Conservation (phyloP, 768 basidiomycete species). For the Panellus pusillus region DNA sequence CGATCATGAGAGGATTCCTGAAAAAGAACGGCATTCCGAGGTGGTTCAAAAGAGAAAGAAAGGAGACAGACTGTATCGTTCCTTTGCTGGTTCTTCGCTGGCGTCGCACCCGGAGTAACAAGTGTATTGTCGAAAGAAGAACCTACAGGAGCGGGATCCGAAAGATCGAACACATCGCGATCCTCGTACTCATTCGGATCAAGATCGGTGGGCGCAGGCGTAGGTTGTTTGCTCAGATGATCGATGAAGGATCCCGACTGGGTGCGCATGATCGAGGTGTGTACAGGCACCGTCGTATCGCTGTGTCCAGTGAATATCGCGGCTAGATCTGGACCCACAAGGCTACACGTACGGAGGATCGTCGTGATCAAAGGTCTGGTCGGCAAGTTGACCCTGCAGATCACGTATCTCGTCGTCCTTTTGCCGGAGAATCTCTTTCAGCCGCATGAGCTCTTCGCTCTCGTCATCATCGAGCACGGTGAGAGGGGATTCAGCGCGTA, state of each 20-base stretch:
- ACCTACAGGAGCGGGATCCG: background rate
- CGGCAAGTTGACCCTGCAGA: slow-evolving; percentile 27
- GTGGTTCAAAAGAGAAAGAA: background rate
- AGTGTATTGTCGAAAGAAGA: background rate
- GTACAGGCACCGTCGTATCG: slow-evolving; percentile 10
- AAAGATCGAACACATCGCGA: slow-evolving; percentile 13
- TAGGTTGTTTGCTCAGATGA: slow-evolving; percentile 47
- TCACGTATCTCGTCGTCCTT: slow-evolving; percentile 30
- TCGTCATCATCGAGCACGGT: slow-evolving; percentile 36
- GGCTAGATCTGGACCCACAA: background rate
- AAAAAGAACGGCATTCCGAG: background rate
- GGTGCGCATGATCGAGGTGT: slow-evolving; percentile 34
- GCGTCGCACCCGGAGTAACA: slow-evolving; percentile 17
- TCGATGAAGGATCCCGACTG: slow-evolving; percentile 51
- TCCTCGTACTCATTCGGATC: slow-evolving; percentile 23
- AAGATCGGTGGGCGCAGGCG: slow-evolving; percentile 45
- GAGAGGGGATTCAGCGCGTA: slow-evolving; percentile 30
- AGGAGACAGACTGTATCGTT: slow-evolving; percentile 4
- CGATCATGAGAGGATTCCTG: slow-evolving; percentile 19
- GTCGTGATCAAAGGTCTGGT: background rate
- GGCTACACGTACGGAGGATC: slow-evolving; percentile 8
- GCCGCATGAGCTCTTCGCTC: slow-evolving; percentile 25
- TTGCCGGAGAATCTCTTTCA: slow-evolving; percentile 27
- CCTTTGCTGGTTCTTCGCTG: background rate
- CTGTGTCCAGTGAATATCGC: background rate